Evolutionary conservation across 805 yeast species (phyloP).

Genomic region (Candida xiaguanensis): DNA sequence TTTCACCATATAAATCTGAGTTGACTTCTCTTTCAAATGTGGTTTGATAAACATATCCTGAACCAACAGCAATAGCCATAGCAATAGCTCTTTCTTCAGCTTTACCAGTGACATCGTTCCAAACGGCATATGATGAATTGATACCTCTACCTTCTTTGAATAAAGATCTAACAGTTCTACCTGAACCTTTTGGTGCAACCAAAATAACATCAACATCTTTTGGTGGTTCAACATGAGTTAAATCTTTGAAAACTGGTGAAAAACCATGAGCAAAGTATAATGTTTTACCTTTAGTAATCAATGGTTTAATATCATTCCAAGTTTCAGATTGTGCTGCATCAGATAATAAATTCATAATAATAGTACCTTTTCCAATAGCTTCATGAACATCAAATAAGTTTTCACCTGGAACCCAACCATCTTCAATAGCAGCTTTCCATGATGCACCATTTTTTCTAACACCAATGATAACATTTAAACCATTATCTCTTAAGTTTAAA

Average conservation of each 20-base stretch:
- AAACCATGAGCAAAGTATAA: constrained; percentile 99
- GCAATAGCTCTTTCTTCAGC: constrained; percentile 99
- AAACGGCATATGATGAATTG: constrained; percentile 98
- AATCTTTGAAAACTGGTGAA: constrained; percentile 98
- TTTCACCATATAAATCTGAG: constrained; percentile 99
- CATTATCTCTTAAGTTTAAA: constrained; percentile 98
- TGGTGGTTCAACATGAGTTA: constrained; percentile 96
- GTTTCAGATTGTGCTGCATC: constrained; percentile 99
- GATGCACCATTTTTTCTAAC: constrained; percentile 98
- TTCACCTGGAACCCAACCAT: constrained; percentile 99
- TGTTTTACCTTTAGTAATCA: constrained; percentile 94
- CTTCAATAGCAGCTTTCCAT: constrained; percentile 99
- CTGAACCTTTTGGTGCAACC: constrained; percentile 99
- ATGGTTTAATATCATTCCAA: constrained; percentile 83
- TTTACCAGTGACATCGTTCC: constrained; percentile 98
- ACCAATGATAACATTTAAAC: constrained; percentile 95
- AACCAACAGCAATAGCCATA: constrained; percentile 97
- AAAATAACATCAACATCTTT: constrained; percentile 91
- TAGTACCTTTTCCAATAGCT: constrained; percentile 90
- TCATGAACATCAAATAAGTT: constrained; percentile 92
- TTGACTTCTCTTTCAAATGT: constrained; percentile 98
- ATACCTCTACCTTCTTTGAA: constrained; percentile 99
- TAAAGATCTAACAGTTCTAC: constrained; percentile 98
- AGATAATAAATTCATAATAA: constrained; percentile 94
- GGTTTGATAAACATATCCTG: constrained; percentile 99